These are phyloP conservation scores for Aspergillus pseudoviridinutans DNA, from an alignment of 2,329 filamentous ascomycete species.

Conservation along the genomic window DNA sequence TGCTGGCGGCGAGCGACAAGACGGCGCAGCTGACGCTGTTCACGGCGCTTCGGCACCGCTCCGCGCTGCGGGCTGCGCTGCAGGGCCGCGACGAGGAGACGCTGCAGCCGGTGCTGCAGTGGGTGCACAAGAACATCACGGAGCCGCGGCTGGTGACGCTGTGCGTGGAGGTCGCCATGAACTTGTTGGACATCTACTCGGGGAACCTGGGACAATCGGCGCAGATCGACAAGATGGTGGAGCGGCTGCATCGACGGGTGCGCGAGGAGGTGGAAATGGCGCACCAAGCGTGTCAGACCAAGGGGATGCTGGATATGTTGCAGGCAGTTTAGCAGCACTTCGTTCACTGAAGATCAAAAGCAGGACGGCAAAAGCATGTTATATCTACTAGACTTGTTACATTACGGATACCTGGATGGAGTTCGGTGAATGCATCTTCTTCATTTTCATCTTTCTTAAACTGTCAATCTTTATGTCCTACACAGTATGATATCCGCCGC, in stretches of 20 bases:
- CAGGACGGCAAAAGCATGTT: constrained; percentile 8
- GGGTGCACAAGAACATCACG: constrained; percentile 75
- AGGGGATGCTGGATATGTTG: constrained; percentile 82
- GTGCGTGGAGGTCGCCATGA: constrained; percentile 76
- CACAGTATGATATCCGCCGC: background rate
- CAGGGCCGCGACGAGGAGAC: constrained; percentile 74
- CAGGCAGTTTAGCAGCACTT: constrained; percentile 23
- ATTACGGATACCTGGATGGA: constrained; percentile 9
- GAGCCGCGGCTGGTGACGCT: constrained; percentile 78
- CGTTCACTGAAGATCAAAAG: too few species aligned
- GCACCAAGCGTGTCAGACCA: constrained; percentile 74
- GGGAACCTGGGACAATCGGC: constrained; percentile 70
- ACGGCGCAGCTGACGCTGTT: constrained; percentile 70
- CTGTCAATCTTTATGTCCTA: too few species aligned
- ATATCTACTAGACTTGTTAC: background rate
- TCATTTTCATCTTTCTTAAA: background rate
- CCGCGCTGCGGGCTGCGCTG: constrained; percentile 75
- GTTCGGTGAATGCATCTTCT: constrained; percentile 6
- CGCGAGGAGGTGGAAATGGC: constrained; percentile 75
- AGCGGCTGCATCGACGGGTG: constrained; percentile 66
- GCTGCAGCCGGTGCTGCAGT: constrained; percentile 77
- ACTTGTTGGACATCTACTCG: constrained; percentile 82
- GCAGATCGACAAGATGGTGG: constrained; percentile 68
- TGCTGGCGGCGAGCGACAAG: constrained; percentile 60
- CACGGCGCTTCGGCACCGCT: constrained; percentile 80